Evolutionary conservation across 2,329 filamentous ascomycete species (phyloP), one percentile per base, ranked within the genome.

Genomic region (Hymenoscyphus fraxineus): DNA sequence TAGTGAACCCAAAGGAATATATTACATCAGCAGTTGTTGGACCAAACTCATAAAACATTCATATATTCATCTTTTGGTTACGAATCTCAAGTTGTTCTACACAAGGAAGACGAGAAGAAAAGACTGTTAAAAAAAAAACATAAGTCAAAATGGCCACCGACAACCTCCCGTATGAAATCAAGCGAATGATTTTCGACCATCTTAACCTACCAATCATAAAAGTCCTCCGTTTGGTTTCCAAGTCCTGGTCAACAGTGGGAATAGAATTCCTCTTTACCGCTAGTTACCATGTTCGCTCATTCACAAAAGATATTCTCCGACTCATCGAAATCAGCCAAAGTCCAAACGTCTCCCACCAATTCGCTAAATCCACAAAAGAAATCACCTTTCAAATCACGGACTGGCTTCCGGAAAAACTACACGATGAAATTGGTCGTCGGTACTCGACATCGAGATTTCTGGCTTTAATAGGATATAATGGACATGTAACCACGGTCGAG

Each of bases 101-200:
- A 27, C 7, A 27, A 27, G n/a, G 22, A 47, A 47, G 3, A 51
- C 47, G 22, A 51, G 44, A 27, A 51, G 22, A 51, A 22, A 19
- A n/a, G n/a, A 22, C 9, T 2, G 13, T 1, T 19, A 22, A 3
- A 22, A 9, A 58, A 35, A 38, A 27, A 5, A 6, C 31, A 35
- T 35, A 9, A 35, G 6, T 58, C 31, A 58, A 35, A 38, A 68
- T 66, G 66, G 44, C 64, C 58, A 22, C 13, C 31, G 40, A 54
- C 35, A 54, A 19, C 10, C 57, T 68, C 22, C 67, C 67, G 13
- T 64, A 65, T 55, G 67, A 69, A 44, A 59, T 69, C 60, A 67
- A 65, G 22, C 56, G 66, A 58, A 58, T 69, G 15, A 65, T 69
- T 5, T 69, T 51, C 47, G 59, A 63, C 31, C 51, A 65, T 32